Evolutionary conservation across 129 eudicot genomes (phyloP), one percentile per base, ranked within the genome.

Genomic region (Logfia minima): DNA sequence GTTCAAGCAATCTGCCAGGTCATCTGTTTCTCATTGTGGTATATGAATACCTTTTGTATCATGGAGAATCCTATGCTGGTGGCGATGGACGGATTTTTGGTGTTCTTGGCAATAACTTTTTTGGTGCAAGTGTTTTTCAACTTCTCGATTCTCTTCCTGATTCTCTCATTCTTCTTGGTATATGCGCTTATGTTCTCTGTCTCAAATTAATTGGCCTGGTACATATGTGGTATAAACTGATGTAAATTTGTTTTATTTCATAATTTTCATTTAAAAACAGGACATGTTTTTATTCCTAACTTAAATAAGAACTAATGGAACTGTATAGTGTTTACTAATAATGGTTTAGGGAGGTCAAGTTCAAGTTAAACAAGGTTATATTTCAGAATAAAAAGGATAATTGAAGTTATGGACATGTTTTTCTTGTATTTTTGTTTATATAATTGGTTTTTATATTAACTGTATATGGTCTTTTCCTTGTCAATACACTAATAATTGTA

Each of bases 91-190:
- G 86, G 64, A 78, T 92, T 51, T 86, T 90, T 72, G 86, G 86
- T 77, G 92, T 92, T 75, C 87, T 92, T 76, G 98, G 96, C 21
- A 88, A 95, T 51, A 92, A 94, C 56, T 75, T 90, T 39, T 87
- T 88, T 9, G 98, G 93, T 74, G 92, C 96, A 7, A 85, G 91
- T 79, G 89, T 84, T 5, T 85, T 90, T 73, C 94, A 88, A 62
- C 75, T 92, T 67, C 86, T 92, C 52, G 90, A 87, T 28, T 81
- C 85, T 11, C 88, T 92, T 10, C 95, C 96, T 0, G 96, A 92
- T 68, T 81, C 97, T 78, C 72, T 92, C 18, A 86, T 92, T 24
- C 94, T 92, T 74, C 85, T 92, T 5, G 96, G 97, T 86, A 85
- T 35, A 29, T n/a, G 24, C 10, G n/a, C 41, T 67, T 66, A 48